phyloP scores from a whole-genome alignment of 2,329 filamentous ascomycete genomes.

The Volutella citrinella region DNA sequence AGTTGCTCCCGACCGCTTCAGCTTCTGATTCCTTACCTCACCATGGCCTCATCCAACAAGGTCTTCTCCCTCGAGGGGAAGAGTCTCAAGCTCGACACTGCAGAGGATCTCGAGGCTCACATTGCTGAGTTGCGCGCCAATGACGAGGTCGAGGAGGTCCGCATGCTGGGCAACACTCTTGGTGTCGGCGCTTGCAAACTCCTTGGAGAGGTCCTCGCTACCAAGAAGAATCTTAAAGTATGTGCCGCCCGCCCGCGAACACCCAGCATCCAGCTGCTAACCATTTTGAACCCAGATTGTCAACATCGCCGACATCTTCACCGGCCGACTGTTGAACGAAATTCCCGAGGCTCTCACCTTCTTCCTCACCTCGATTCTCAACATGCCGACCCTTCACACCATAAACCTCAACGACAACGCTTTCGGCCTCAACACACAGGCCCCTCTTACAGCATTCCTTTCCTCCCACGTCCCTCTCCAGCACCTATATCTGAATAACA shows the following conservation, averaged over 20 bases:
- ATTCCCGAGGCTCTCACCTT: conserved; percentile 86
- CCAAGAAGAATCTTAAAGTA: conserved; percentile 80
- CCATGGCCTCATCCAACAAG: conserved; percentile 45
- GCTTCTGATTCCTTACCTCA: conserved; percentile 11
- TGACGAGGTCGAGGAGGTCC: conserved; percentile 78
- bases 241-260: conserved; percentile 12
- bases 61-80: conserved; percentile 89
- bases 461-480: conserved; percentile 84
- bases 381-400: conserved; percentile 81
- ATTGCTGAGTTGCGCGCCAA: conserved; percentile 71
- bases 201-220: conserved; percentile 77
- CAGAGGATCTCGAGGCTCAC: conserved; percentile 80
- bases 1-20: too few relatives aligned
- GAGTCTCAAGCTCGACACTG: conserved; percentile 87
- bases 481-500: conserved; percentile 97
- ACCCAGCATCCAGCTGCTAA: conserved; percentile 2
- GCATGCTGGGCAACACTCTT: conserved; percentile 85
- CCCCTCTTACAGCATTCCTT: conserved; percentile 88
- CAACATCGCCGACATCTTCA: conserved; percentile 97
- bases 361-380: conserved; percentile 81
- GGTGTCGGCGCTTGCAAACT: conserved; percentile 85
- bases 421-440: conserved; percentile 92
- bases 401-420: conserved; percentile 98
- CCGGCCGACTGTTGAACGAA: conserved; percentile 85
- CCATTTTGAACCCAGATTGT: conserved; percentile 52